These are phyloP conservation scores for Solanum chaucha DNA, from an alignment of 257 asterid genomes.

Conservation along the genomic window DNA sequence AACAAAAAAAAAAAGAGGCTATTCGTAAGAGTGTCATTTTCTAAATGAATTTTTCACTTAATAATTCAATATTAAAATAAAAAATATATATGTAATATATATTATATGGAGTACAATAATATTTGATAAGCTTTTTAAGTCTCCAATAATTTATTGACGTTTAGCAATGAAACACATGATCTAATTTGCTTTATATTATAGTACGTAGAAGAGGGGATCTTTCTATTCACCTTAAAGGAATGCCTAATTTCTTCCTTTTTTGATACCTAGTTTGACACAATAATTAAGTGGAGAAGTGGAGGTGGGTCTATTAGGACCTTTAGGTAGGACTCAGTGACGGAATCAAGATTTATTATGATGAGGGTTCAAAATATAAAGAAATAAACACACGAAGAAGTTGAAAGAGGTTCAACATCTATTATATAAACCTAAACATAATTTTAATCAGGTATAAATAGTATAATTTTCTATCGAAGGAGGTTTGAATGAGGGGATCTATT, in stretches of 20 bases:
- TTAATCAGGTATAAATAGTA: no score
- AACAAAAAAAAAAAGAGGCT: no score
- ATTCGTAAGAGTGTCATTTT: background rate
- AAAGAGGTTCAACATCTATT: background rate
- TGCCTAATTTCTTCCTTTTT: background rate
- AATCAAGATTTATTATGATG: no score
- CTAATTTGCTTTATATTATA: background rate
- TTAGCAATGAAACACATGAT: background rate
- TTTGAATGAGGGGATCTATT: no score
- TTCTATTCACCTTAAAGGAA: background rate
- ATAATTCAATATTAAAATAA: no score
- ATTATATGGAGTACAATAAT: background rate
- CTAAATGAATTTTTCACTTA: background rate
- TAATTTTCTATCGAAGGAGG: no score
- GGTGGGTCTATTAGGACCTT: background rate
- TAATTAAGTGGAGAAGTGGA: background rate
- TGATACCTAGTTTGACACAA: background rate
- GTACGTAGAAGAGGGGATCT: background rate
- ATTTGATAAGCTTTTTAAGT: background rate
- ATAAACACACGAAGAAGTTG: no score
- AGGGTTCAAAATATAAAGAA: no score
- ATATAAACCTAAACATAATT: no score
- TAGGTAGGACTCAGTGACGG: background rate
- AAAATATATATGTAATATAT: background rate
- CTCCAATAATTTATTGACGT: background rate